A percentile compares a stretch with the other conserved stretches of the same genome.
phyloP scores from a whole-genome alignment of 2,329 filamentous ascomycete species.

The Aspergillus sp. region DNA sequence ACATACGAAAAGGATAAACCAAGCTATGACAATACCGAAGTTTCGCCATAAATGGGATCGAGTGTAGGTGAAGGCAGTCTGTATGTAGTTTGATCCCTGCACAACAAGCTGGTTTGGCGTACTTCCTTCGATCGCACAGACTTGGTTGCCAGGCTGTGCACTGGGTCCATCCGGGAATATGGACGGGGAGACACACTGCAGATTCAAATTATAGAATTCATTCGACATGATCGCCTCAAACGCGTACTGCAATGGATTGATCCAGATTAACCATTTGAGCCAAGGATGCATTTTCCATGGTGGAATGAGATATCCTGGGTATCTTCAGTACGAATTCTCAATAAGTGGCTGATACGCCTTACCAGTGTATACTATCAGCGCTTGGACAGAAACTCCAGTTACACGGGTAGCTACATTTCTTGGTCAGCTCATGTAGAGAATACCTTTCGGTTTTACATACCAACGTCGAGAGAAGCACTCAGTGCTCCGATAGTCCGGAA shows the following conservation, averaged over 20 bases:
- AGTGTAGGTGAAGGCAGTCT: slow-evolving; percentile 56
- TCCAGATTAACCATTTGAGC: slow-evolving; percentile 66
- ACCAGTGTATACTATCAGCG: slow-evolving; percentile 61
- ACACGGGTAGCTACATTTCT: slow-evolving; percentile 48
- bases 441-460: slow-evolving; percentile 24
- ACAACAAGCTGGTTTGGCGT: slow-evolving; percentile 56
- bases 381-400: slow-evolving; percentile 51
- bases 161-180: slow-evolving; percentile 58
- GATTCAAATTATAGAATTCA: slow-evolving; percentile 64
- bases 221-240: slow-evolving; percentile 71
- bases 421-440: background rate
- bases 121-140: slow-evolving; percentile 61
- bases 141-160: slow-evolving; percentile 55
- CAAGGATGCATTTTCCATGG: slow-evolving; percentile 64
- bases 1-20: slow-evolving; percentile 74
- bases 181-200: slow-evolving; percentile 58
- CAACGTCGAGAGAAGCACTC: slow-evolving; percentile 53
- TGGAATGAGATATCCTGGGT: slow-evolving; percentile 61
- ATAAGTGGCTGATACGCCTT: background rate
- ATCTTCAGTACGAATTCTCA: background rate
- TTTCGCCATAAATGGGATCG: slow-evolving; percentile 67
- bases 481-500: slow-evolving; percentile 54
- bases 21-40: slow-evolving; percentile 74
- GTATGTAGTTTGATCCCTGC: slow-evolving; percentile 58
- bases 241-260: slow-evolving; percentile 68